A percentile compares a stretch with the other conserved stretches of the same genome.
Conservation (phyloP, 176 grass and related monocot genomes). For the Cenchrus fungigraminus region DNA sequence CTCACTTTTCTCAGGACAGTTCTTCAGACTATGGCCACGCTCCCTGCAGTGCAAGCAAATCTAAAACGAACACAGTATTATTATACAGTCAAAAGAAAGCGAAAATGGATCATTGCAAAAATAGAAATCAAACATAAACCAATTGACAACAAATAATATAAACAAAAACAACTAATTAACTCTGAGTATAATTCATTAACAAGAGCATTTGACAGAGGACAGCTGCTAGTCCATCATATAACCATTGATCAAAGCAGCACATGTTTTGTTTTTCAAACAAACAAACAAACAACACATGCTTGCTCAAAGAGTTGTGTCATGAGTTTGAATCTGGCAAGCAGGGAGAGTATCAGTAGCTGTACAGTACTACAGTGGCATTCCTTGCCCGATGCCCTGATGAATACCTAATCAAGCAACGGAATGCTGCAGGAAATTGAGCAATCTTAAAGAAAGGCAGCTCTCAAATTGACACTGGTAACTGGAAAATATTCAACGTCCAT, state of each 20-base stretch:
- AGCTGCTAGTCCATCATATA: constrained; percentile 17
- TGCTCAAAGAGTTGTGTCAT: not conserved
- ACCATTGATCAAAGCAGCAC: not conserved
- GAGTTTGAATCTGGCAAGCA: not conserved
- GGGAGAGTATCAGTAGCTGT: not conserved
- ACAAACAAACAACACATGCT: not conserved
- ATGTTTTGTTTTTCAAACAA: no score
- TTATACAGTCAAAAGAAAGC: not conserved
- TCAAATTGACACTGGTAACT: not conserved
- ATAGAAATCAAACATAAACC: constrained; percentile 1
- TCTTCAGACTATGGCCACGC: constrained; percentile 85
- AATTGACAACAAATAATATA: not conserved
- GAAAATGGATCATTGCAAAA: not conserved
- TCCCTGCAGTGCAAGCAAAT: constrained; percentile 92
- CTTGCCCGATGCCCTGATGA: not conserved
- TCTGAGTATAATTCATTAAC: not conserved
- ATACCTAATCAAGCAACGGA: not conserved
- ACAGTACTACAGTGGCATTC: not conserved
- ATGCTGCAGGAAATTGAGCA: constrained; percentile 4
- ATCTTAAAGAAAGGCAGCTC: not conserved
- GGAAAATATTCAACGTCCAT: constrained; percentile 6
- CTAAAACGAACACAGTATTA: constrained; percentile 38
- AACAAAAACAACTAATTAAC: not conserved
- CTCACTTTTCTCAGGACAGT: constrained; percentile 79
- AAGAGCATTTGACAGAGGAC: not conserved